Evolutionary conservation across 768 basidiomycete genomes (phyloP), one percentile per base, ranked within the genome.

Genomic region (Serpula lacrymans): DNA sequence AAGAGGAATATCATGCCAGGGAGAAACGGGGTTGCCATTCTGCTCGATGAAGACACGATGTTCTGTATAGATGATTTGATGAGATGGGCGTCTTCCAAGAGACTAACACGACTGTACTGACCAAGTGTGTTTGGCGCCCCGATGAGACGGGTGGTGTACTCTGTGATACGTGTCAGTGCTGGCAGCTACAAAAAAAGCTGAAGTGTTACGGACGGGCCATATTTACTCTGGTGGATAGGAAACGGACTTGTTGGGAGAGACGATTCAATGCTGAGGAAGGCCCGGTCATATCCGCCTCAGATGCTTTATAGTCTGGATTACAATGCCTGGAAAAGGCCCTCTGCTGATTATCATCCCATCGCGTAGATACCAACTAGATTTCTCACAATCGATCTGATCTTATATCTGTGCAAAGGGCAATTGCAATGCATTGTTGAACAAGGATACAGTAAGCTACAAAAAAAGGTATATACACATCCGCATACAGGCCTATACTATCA

Each of bases 1-100:
- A 58, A 98, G 92, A 9, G 95, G 92, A 63, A 99, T 88, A 70
- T 99, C 96, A 61, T 98, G 96, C 79, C 84, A 92, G 45, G 86
- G 74, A 9, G 90, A 91, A 41, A 89, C 69, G 62, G 88, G 85
- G 39, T 78, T 75, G 53, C 86, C 85, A 55, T 88, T 84, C 59
- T 89, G 85, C 66, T 98, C 94, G 68, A 92, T 81, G 78, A 68
- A 99, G 45, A 95, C 85, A 51, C 95, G 87, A 72, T 97, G 91
- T 54, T 98, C 96, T 97, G 66, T 51, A 56, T 49, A 49, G 39
- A 18, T 32, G 27, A 36, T 38, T 8, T 45, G 54, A 50, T 62
- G 52, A 58, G 46, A 41, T 41, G 39, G 28, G 44, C 6, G 32
- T 37, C 27, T 24, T 39, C 42, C 42, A 25, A 23, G 23, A 16